These are phyloP conservation scores for Erigeron philadelphicus DNA, from an alignment of 140 eudicot genomes.

Conservation along the genomic window DNA sequence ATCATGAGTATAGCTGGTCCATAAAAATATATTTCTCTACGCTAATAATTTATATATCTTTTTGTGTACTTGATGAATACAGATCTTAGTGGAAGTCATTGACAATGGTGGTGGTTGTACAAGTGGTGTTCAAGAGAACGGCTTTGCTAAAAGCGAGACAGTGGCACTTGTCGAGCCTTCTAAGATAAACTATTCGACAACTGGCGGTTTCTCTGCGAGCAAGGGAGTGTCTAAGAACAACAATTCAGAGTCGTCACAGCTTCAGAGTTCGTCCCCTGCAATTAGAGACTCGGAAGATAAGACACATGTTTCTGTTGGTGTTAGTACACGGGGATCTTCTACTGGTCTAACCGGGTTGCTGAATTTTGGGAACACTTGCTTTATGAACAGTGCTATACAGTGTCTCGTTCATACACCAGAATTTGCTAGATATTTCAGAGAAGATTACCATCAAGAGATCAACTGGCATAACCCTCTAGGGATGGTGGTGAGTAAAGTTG, in stretches of 20 bases:
- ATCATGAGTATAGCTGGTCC: not conserved
- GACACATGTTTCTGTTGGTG: conserved; percentile 55
- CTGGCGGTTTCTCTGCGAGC: conserved; percentile 62
- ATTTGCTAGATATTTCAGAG: conserved; percentile 81
- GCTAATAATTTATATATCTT: not conserved
- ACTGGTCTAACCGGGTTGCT: conserved; percentile 84
- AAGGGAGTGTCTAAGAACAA: conserved; percentile 48
- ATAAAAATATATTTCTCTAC: not conserved
- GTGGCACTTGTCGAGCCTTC: conserved; percentile 53
- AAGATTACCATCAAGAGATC: conserved; percentile 80
- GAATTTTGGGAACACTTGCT: conserved; percentile 92
- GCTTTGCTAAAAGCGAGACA: conserved; percentile 51
- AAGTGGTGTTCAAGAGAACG: conserved; percentile 54
- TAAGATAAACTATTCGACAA: conserved; percentile 43
- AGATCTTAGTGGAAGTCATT: conserved; percentile 85
- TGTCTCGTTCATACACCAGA: conserved; percentile 98
- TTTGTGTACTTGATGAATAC: conserved; percentile 28
- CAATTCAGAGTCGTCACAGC: conserved; percentile 49
- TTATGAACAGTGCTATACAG: conserved; percentile 97
- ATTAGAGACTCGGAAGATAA: conserved; percentile 50
- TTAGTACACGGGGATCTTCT: conserved; percentile 82
- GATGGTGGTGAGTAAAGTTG: conserved; percentile 76
- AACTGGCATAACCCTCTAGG: conserved; percentile 95
- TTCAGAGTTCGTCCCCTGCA: conserved; percentile 41
- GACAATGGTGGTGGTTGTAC: conserved; percentile 37